These are phyloP conservation scores for Debaryomyces singareniensis DNA, from an alignment of 1,139 yeast genomes.

Conservation along the genomic window DNA sequence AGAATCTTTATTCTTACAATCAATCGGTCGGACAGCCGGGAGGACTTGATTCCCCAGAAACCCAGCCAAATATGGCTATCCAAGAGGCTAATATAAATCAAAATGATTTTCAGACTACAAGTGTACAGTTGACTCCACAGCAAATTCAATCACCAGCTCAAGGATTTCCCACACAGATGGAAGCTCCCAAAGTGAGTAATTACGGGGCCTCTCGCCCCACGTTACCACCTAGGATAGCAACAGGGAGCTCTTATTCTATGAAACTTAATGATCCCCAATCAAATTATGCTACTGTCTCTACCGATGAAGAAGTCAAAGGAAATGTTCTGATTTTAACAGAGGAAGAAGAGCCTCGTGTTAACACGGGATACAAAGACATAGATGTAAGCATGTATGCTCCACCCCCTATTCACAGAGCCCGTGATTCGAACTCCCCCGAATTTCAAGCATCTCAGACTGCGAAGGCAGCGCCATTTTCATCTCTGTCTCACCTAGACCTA, in stretches of 20 bases:
- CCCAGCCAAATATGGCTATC: too few species aligned
- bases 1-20: background rate
- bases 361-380: too few species aligned
- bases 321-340: background rate
- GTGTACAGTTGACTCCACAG: background rate
- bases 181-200: too few species aligned
- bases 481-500: too few species aligned
- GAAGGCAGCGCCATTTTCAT: too few species aligned
- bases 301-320: background rate
- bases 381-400: conserved; percentile 37
- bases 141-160: background rate
- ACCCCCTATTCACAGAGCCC: conserved; percentile 35
- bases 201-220: background rate
- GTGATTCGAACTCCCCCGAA: too few species aligned
- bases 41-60: too few species aligned
- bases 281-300: background rate
- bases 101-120: too few species aligned
- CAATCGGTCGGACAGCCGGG: too few species aligned
- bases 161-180: too few species aligned
- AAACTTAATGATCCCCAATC: background rate
- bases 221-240: background rate
- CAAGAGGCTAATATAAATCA: background rate
- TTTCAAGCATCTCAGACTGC: too few species aligned
- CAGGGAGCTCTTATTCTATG: background rate
- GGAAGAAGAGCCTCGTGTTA: background rate